Base-by-base conservation (phyloP, 345 rosid species). In the Syzygium jambos region DNA sequence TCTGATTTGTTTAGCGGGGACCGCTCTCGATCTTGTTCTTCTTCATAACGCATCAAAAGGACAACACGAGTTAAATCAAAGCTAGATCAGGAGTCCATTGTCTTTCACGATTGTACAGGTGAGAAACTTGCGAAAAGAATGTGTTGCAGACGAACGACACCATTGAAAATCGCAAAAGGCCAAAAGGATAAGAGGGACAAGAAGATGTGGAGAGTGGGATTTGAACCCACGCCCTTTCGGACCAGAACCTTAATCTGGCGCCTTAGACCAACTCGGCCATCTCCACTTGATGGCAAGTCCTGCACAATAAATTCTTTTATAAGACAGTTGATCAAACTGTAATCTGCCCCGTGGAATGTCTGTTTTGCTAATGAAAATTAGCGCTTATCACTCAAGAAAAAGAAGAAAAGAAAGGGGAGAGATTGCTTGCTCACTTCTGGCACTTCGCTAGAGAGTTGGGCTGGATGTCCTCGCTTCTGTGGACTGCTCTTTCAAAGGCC, bases 171-270 rank as follows among this genome's bases (percentile, higher is more conserved):
- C 59, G 59, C 43, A 30, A 73, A 46, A 13, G 8, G 51, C 3
- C 11, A 41, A 4, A 3, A 19, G 14, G 8, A 65, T 4, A 2
- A 2, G 5, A 41, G 13, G 11, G 12, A 78, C 3, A 29, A 6
- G 51, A 29, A 3, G 12, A 4, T 93, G 98, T 97, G 92, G 95
- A 95, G 93, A 94, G 95, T 95, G 98, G 96, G 97, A 94, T 98
- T 98, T 93, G 95, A 95, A 98, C 96, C 97, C 97, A 95, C 96
- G 97, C 95, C 97, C 96, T 95, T 95, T 95, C 98, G 96, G 96
- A 98, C 98, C 97, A 95, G 98, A 95, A 96, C 99, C 99, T 95
- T 95, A 95, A 96, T 95, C 98, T 95, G 96, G 96, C 98, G 97
- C 98, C 99, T 95, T 95, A 94, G 96, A 94, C 99, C 97, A 95